Base-by-base conservation (phyloP, 2,329 filamentous ascomycete species). In the Ilyonectria destructans region DNA sequence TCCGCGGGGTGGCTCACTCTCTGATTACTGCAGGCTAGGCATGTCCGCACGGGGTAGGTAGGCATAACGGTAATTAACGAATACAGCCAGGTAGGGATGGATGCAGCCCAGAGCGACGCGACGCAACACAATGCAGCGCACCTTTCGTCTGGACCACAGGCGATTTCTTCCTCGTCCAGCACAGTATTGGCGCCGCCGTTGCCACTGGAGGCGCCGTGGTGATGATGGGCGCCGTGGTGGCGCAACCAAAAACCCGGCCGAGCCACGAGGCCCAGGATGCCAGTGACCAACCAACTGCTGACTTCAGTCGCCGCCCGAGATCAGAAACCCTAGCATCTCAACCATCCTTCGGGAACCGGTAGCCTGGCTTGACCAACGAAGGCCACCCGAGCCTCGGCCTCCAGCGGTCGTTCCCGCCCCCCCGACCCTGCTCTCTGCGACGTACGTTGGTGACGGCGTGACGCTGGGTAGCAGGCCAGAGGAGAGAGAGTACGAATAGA, bases 331-430 rank as follows among this genome's bases (percentile, higher is more conserved):
- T 12, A 58, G 43, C 56, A 69, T 62, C 58, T 54, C 54, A 68
- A 62, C 49, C 62, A 63, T 46, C 46, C 52, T 65, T 65, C 57
- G 51, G 62, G 52, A 61, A 60, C 63, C 58, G 62, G 29, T 33
- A 57, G 46, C 43, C 37, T 69, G 61, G 71, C 37, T 69, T 58
- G 71, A 55, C 62, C 56, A 72, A 70, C 71, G 52, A 71, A 71
- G 64, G 62, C 69, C 69, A 74, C 64, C 69, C 73, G 71, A 75
- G 69, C 62, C 67, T 60, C 67, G 70, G 64, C 35, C 52, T 31
- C 46, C 45, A 48, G 58, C 48, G 52, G 52, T n/a, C 33, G n/a
- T 40, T 43, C 35, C 29, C 46, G 49, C 10, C 17, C 49, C 49
- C 49, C 49, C 29, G 49, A 35, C 49, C 49, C n/a, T 35, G 51